phyloP scores from a whole-genome alignment of 805 yeast genomes.

The Cyberlindnera samutprakarnensis region DNA sequence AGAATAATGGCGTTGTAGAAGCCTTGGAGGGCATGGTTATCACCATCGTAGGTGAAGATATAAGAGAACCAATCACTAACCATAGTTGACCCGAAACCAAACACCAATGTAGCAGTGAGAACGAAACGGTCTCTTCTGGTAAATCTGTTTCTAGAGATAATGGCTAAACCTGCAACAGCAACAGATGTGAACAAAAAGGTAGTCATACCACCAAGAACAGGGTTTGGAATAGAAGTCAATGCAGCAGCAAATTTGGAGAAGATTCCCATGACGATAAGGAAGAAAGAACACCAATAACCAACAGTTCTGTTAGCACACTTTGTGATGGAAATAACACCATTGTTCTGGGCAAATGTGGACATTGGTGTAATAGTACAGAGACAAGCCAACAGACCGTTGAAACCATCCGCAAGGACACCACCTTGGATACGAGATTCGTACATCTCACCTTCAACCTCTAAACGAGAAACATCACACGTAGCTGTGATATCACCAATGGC shows the following conservation, averaged over 20 bases:
- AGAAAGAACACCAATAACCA: conserved; percentile 77
- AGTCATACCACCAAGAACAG: conserved; percentile 86
- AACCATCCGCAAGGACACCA: conserved; percentile 84
- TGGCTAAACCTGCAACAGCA: conserved; percentile 66
- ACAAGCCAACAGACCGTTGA: conserved; percentile 71
- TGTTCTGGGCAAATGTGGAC: conserved; percentile 91
- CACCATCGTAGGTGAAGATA: conserved; percentile 60
- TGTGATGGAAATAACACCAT: conserved; percentile 89
- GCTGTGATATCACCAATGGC: conserved; percentile 95
- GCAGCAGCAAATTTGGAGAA: conserved; percentile 86
- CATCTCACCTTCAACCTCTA: conserved; percentile 72
- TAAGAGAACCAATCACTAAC: conserved; percentile 58
- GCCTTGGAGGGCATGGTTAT: conserved; percentile 46
- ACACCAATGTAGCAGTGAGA: conserved; percentile 52
- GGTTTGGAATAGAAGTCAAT: conserved; percentile 70
- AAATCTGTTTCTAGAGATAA: conserved; percentile 45
- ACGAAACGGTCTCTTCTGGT: conserved; percentile 70
- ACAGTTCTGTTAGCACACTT: conserved; percentile 82
- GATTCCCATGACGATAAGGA: conserved; percentile 78
- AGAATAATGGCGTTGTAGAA: conserved; percentile 59
- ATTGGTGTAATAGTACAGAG: conserved; percentile 78
- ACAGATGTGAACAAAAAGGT: conserved; percentile 69
- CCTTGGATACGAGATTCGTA: conserved; percentile 92
- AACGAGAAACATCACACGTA: conserved; percentile 82
- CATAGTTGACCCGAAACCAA: conserved; percentile 62